Percentiles rank a stretch among this genome's conserved stretches.
These are phyloP conservation scores for Epichloe typhina DNA, from an alignment of 2,329 filamentous ascomycete genomes.

Conservation along the genomic window DNA sequence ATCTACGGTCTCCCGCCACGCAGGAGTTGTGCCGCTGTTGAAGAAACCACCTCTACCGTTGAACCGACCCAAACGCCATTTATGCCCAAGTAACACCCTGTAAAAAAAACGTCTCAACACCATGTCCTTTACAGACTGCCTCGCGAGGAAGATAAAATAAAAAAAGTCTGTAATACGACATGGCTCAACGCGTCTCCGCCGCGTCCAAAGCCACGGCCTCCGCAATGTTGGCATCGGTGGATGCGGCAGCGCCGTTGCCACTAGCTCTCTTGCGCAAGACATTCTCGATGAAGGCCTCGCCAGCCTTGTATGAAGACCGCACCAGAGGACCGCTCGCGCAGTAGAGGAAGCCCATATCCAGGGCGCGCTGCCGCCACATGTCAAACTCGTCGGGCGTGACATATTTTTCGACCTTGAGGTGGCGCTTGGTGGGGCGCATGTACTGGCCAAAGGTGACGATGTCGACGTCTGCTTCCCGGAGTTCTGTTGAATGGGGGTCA, in stretches of 20 bases:
- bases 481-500: slow-evolving; percentile 34
- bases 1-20: neutral
- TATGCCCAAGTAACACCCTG: neutral
- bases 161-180: too few relatives aligned
- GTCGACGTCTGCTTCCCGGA: slow-evolving; percentile 71
- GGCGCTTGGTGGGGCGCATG: slow-evolving; percentile 96
- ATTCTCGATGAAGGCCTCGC: slow-evolving; percentile 97
- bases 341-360: slow-evolving; percentile 95
- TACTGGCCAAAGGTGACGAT: slow-evolving; percentile 99
- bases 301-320: slow-evolving; percentile 91
- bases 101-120: neutral
- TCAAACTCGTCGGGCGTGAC: slow-evolving; percentile 87
- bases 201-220: slow-evolving; percentile 27
- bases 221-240: slow-evolving; percentile 16
- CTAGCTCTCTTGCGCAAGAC: slow-evolving; percentile 71
- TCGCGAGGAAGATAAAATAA: neutral
- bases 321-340: slow-evolving; percentile 89
- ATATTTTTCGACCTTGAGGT: slow-evolving; percentile 95
- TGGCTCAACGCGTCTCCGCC: slow-evolving; percentile 12
- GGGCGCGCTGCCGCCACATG: slow-evolving; percentile 74
- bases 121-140: slow-evolving; percentile 7
- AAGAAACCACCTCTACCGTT: slow-evolving; percentile 18
- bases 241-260: slow-evolving; percentile 20
- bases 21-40: slow-evolving; percentile 11
- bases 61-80: slow-evolving; percentile 10